Evolutionary conservation across 176 grass and related monocot species (phyloP), one percentile per base, ranked within the genome.

Genomic region (Cocos nucifera): DNA sequence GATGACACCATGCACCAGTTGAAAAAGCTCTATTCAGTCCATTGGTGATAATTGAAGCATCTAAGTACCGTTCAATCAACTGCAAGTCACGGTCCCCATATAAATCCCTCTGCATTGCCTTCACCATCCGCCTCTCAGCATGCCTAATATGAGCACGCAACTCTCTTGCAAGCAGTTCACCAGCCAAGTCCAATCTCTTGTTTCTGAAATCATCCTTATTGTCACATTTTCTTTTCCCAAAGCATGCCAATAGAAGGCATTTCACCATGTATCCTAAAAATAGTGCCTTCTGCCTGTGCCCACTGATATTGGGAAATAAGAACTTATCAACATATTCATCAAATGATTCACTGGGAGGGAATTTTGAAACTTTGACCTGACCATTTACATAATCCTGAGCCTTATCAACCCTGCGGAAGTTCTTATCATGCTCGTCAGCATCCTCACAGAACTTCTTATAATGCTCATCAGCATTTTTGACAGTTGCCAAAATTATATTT

Each of bases 141-240:
- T 80, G 81, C 69, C 92, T 87, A 78, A 97, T 72, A 63, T 97
- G 84, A 5, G 87, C 83, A 27, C 87, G 73, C 50, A 97, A 80
- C 80, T 97, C 92, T 66, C 87, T 82, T 65, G 78, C 75, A 62
- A 97, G 81, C 73, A 97, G 69, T 69, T 91, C 81, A 81, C 93
- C 87, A 61, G 81, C 66, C 65, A 86, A 66, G 12, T 88, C 84
- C 69, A 97, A 62, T 56, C 93, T 84, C 79, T 97, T 97, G 67
- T 97, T 97, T 59, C 87, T 79, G 66, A 91, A 97, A 88, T 91
- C 87, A 30, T 97, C 92, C 65, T 97, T 97, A 62, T 88, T 97
- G 56, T 97, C 87, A 44, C 87, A 97, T 66, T 88, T 97, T 28
- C 93, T 72, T 58, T 85, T 97, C 53, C 93, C 84, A 73, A 48